phyloP scores from a whole-genome alignment of 1,139 yeast species.

The Lodderomyces pseudojiufengensis region DNA sequence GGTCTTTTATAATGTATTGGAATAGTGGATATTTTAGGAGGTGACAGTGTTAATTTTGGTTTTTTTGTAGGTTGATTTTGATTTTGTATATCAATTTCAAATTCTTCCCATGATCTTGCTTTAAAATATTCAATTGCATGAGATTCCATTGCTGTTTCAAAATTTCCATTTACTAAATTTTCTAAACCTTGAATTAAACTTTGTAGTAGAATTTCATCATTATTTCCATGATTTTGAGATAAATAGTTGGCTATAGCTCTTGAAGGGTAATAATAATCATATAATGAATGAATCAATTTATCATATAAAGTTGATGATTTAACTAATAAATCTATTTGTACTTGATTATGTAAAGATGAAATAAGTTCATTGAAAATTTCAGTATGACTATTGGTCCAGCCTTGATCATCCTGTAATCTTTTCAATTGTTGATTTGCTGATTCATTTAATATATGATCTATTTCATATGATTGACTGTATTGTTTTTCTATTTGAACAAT shows the following conservation, averaged over 20 bases:
- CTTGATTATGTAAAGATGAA: conserved; percentile 38
- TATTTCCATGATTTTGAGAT: background rate
- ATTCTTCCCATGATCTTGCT: conserved; percentile 14
- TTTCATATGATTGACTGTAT: conserved; percentile 47
- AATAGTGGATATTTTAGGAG: conserved; percentile 4
- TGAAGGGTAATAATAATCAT: conserved; percentile 20
- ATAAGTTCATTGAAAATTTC: conserved; percentile 38
- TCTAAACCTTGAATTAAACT: conserved; percentile 21
- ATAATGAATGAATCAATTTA: conserved; percentile 30
- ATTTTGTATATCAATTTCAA: conserved; percentile 13
- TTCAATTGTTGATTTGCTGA: conserved; percentile 41
- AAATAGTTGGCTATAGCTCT: conserved; percentile 6
- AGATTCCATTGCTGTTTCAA: conserved; percentile 32
- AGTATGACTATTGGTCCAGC: conserved; percentile 50
- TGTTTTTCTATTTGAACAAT: conserved; percentile 49
- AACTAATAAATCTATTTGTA: conserved; percentile 53
- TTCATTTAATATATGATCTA: conserved; percentile 46
- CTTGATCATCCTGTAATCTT: conserved; percentile 47
- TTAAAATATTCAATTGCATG: conserved; percentile 30
- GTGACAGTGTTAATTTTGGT: conserved; percentile 3
- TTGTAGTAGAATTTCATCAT: conserved; percentile 2
- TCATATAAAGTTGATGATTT: conserved; percentile 52
- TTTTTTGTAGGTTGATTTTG: conserved; percentile 8
- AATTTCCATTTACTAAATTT: conserved; percentile 34
- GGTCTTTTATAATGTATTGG: conserved; percentile 2